Evolutionary conservation across 2,329 filamentous ascomycete species (phyloP), one percentile per base, ranked within the genome.

Genomic region (Ophiostoma quercus): DNA sequence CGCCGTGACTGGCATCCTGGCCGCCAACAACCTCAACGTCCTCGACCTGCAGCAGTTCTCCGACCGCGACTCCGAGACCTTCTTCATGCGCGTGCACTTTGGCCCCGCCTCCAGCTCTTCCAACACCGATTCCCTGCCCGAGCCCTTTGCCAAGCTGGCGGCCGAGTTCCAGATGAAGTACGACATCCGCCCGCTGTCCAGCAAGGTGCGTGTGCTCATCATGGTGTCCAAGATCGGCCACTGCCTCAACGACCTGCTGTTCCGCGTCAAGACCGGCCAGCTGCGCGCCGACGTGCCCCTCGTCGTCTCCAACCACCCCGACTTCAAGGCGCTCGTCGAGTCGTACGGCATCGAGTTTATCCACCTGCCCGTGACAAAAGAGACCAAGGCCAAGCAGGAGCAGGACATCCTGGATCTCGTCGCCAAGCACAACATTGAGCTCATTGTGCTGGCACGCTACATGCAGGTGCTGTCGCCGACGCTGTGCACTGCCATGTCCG

Each of bases 201-300:
- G 88, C 76, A 93, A 92, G 81, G 88, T 89, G 70, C 86, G 88
- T 74, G 89, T 94, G 67, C 83, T 95, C 75, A 92, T 95, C 82
- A 94, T 95, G 91, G 92, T 94, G 39, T 94, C 91, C 76, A 94
- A 94, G 82, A 94, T 92, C 75, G 92, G 91, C 9, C 91, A 94
- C 82, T 94, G 91, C 84, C 71, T 75, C 54, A 74, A 75, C 71
- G 74, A 94, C 79, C 82, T 95, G 67, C 85, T 95, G 51, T 95
- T 92, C 87, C 88, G 92, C 70, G 86, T 90, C 76, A 89, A 89
- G 78, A 67, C 72, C 9, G 73, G 73, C 69, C 90, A 94, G 80
- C 83, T 95, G 69, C 85, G 84, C 75, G 89, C 94, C 74, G 90
- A 93, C 32, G 83, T 94, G 68, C 90, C 91, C 3, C 79, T 93